These are phyloP conservation scores for Nemophila menziesii DNA, from an alignment of 257 asterid genomes.

Conservation along the genomic window DNA sequence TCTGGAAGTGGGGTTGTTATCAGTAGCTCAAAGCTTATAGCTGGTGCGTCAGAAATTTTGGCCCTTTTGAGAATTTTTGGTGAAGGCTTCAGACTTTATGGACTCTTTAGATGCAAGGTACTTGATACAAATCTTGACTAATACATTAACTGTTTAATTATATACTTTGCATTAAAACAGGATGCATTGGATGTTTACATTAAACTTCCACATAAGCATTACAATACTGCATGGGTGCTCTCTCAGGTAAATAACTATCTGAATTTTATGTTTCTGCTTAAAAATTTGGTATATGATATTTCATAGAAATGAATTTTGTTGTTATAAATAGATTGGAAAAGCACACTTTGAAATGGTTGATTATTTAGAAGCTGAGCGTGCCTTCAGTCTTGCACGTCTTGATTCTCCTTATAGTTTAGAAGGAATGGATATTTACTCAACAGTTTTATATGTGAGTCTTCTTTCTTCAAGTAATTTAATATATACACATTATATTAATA, in stretches of 20 bases:
- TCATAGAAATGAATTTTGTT: background rate
- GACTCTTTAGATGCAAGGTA: conserved; percentile 86
- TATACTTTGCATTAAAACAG: conserved; percentile 28
- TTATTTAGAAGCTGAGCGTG: conserved; percentile 88
- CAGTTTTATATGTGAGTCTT: conserved; percentile 81
- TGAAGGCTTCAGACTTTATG: conserved; percentile 81
- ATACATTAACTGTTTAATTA: conserved; percentile 8
- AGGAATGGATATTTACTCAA: conserved; percentile 90
- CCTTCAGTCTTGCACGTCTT: conserved; percentile 76
- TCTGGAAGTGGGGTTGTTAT: conserved; percentile 33
- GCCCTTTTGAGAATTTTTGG: conserved; percentile 74
- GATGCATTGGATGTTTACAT: conserved; percentile 69
- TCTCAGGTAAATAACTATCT: conserved; percentile 42
- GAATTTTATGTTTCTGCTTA: background rate
- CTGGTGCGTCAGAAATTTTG: conserved; percentile 67
- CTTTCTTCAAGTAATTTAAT: no score
- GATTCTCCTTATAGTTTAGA: conserved; percentile 79
- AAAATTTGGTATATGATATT: background rate
- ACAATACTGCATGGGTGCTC: conserved; percentile 93
- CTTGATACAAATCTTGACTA: conserved; percentile 5
- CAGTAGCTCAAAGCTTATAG: conserved; percentile 39
- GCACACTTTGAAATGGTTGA: conserved; percentile 85
- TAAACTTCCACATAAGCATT: conserved; percentile 80
- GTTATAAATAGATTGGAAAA: conserved; percentile 64
- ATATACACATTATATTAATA: no score